Base-by-base conservation (phyloP, 352 stramenopile genomes). In the Phytophthora megakarya region DNA sequence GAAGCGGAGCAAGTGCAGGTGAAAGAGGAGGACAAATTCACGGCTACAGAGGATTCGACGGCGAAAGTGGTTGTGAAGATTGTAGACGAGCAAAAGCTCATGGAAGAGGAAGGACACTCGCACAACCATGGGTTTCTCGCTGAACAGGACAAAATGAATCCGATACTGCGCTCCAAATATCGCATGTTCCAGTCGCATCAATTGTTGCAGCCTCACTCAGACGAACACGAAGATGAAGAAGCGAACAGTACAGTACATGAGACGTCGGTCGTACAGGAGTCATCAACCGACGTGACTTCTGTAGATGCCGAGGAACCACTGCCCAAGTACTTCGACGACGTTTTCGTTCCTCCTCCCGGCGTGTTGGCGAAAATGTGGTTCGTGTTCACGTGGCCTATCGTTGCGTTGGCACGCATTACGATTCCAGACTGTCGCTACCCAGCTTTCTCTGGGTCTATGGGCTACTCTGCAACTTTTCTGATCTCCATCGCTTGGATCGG, bases 391-490 rank as follows among this genome's bases (percentile, higher is more conserved):
- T 76, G 71, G 6, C 86, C 86, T n/a, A 88, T 93, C 40, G 79
- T 89, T 4, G 39, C 85, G 7, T 67, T 88, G 25, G 78, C 83
- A 25, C 82, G 81, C 7, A 64, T 90, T 38, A 92, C 84, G 25
- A 90, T 93, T 25, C 84, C 84, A 11, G 84, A 92, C 70, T 89
- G 79, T 56, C 76, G 72, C 10, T 92, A 88, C 44, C 78, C 81
- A 18, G 39, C 58, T 1, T 90, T 90, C 49, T 84, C 77, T 6
- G 65, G 76, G 8, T 59, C 71, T 18, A 30, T 51, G 10, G 81
- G 81, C 40, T 84, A 81, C 56, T 73, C 69, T 5, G 63, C 71
- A 23, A 89, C 79, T 13, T 89, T 95, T 57, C 10, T 87, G 9
- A 53, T 90, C 11, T 87, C 84, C 32, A 86, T 95, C 48, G 50